Base-by-base conservation (phyloP, 2,329 filamentous ascomycete species). In the Phaeoacremonium minimum region DNA sequence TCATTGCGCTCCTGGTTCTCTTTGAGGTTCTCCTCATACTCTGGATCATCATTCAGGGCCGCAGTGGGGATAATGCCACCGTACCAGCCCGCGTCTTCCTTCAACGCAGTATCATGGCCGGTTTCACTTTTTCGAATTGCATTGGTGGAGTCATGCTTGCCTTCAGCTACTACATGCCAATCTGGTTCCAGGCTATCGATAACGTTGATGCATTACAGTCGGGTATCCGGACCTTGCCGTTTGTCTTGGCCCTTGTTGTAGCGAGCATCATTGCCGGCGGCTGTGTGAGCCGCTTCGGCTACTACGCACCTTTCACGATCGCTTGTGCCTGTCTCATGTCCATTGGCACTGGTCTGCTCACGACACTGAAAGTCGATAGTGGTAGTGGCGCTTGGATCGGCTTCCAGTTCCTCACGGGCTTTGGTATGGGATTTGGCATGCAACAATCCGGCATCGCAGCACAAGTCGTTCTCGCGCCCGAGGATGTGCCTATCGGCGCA, bases 401-500 rank as follows among this genome's bases (percentile, higher is more conserved):
- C 29, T 67, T 57, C 44, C 61, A 65, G 44, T 49, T 55, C 15
- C 37, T 69, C 28, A 50, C 56, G 18, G 66, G 66, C 31, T 36
- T 61, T 6, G 66, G 64, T 14, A 45, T 63, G 15, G 66, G 66
- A 29, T 36, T 64, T 4, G 56, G 56, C 26, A 50, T 69, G 43
- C 64, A 68, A 38, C 59, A 63, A 40, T 56, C 63, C 6, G 41
- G 62, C 13, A 58, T 67, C 18, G 63, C 60, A 6, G 63, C 60
- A 2, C 65, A 69, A 48, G 57, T 65, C 1, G 62, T 66, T 3
- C 52, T 69, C 8, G 48, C 43, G 18, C 37, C 55, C 12, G 50
- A 53, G 12, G 64, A 70, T 36, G 58, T 69, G 39, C 58, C 66
- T 12, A 57, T 56, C 12, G 66, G 60, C 20, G 64, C 62, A 5